A percentile compares a stretch with the other conserved stretches of the same genome.
phyloP scores from a whole-genome alignment of 2,329 filamentous ascomycete species.

The Colletotrichum truncatum region DNA sequence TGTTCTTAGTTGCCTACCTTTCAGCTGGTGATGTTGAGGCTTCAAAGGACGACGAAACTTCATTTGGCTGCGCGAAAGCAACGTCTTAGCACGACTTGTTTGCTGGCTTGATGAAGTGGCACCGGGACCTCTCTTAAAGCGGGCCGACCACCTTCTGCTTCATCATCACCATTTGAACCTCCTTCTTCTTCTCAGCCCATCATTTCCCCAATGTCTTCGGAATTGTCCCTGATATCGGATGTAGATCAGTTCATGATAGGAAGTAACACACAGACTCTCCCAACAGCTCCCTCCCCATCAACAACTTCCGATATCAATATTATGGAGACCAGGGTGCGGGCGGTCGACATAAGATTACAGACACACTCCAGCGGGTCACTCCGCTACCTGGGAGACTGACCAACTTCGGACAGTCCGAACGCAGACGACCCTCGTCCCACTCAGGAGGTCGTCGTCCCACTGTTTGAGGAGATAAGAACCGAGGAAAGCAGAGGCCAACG shows the following conservation, averaged over 20 bases:
- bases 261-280: neutral
- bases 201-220: neutral
- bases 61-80: neutral
- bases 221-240: slow-evolving; percentile 1
- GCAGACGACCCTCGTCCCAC: neutral
- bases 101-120: too few relatives aligned
- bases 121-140: neutral
- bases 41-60: neutral
- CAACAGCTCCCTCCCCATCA: neutral
- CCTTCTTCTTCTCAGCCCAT: neutral
- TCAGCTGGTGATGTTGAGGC: neutral
- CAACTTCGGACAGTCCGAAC: slow-evolving; percentile 23
- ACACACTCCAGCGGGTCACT: slow-evolving; percentile 5
- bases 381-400: too few relatives aligned
- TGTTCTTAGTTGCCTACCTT: neutral
- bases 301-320: slow-evolving; percentile 6
- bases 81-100: too few relatives aligned
- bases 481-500: slow-evolving; percentile 28
- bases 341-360: slow-evolving; percentile 14
- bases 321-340: neutral
- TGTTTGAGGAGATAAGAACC: slow-evolving; percentile 27
- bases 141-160: neutral
- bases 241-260: slow-evolving; percentile 17
- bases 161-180: neutral
- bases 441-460: slow-evolving; percentile 1